phyloP scores from a whole-genome alignment of 179 eudicot species.

The Silene noctiflora region DNA sequence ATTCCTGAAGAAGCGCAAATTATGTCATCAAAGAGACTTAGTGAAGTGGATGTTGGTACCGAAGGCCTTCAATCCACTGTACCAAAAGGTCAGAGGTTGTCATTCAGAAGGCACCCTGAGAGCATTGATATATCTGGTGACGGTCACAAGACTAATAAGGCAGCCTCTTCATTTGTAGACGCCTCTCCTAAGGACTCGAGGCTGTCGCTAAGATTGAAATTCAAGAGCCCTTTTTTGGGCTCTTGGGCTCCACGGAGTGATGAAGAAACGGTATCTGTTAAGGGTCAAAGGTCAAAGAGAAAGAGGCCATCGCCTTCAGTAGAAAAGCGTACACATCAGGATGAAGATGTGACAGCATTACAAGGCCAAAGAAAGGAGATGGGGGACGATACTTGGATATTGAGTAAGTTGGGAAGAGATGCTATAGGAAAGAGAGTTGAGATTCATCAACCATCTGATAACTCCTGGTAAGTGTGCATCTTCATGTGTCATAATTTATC shows the following conservation, averaged over 20 bases:
- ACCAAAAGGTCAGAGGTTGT: constrained; percentile 45
- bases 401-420: constrained; percentile 87
- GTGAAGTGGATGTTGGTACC: constrained; percentile 33
- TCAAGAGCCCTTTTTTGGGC: constrained; percentile 55
- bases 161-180: constrained; percentile 32
- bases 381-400: constrained; percentile 79
- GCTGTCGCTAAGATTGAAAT: constrained; percentile 70
- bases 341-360: constrained; percentile 41
- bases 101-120: constrained; percentile 44
- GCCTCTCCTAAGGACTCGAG: constrained; percentile 54
- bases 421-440: constrained; percentile 92
- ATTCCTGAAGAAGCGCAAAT: constrained; percentile 35
- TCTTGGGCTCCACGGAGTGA: constrained; percentile 57
- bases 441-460: constrained; percentile 77
- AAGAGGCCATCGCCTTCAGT: constrained; percentile 51
- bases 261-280: constrained; percentile 65
- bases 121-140: constrained; percentile 37
- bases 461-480: constrained; percentile 60
- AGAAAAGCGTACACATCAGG: constrained; percentile 44
- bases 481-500: neutral
- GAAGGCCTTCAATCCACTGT: constrained; percentile 32
- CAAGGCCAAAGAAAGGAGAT: constrained; percentile 49
- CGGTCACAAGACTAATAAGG: constrained; percentile 32
- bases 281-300: constrained; percentile 94
- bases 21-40: constrained; percentile 34